phyloP scores from a whole-genome alignment of 306 rosid genomes.

The Neltuma alba region DNA sequence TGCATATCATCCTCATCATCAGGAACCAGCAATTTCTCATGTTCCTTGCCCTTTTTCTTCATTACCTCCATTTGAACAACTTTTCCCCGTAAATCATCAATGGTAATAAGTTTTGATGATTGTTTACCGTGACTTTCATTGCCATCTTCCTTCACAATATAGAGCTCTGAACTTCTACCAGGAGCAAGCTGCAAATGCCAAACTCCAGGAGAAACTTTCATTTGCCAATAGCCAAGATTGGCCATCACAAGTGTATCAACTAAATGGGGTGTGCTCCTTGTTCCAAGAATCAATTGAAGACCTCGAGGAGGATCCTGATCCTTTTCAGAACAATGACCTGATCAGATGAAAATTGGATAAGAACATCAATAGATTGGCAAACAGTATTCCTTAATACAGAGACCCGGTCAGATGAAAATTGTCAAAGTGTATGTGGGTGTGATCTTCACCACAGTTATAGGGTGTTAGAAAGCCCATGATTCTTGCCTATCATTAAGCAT shows the following conservation, averaged over 20 bases:
- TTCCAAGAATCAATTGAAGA: conserved; percentile 95
- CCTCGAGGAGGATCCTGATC: conserved; percentile 94
- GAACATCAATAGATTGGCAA: conserved; percentile 4
- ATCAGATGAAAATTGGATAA: conserved; percentile 33
- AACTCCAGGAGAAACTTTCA: conserved; percentile 99
- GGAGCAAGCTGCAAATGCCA: conserved; percentile 99
- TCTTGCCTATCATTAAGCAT: too few relatives aligned
- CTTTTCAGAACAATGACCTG: conserved; percentile 99
- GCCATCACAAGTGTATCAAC: conserved; percentile 99
- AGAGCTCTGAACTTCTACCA: conserved; percentile 97
- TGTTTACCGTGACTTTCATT: conserved; percentile 57
- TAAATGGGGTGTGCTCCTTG: conserved; percentile 81
- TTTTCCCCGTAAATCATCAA: conserved; percentile 88
- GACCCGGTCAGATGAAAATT: background rate
- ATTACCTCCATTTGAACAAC: conserved; percentile 90
- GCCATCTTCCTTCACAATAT: conserved; percentile 69
- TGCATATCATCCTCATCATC: conserved; percentile 51
- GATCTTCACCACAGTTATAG: background rate
- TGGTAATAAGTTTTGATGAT: conserved; percentile 76
- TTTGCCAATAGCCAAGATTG: conserved; percentile 99
- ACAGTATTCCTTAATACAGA: conserved; percentile 3
- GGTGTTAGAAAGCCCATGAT: too few relatives aligned
- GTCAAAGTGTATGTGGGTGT: background rate
- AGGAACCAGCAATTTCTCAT: conserved; percentile 76
- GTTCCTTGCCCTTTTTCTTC: conserved; percentile 90